Percentiles rank a stretch among this genome's conserved stretches.
These are phyloP conservation scores for Gautieria morchelliformis DNA, from an alignment of 768 basidiomycete genomes.

Conservation along the genomic window DNA sequence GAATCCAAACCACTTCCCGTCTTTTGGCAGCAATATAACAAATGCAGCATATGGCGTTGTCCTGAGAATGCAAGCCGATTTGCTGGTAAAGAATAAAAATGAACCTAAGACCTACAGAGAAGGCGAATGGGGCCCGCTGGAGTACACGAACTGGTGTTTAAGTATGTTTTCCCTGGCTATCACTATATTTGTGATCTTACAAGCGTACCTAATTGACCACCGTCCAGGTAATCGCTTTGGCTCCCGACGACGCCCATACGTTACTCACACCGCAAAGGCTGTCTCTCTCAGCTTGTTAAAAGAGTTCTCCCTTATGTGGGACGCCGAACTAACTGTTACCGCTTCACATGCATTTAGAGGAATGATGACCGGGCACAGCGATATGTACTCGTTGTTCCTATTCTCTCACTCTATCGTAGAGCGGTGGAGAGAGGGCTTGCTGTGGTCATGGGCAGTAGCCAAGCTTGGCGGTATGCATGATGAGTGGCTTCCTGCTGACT, in stretches of 20 bases:
- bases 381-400: slow-evolving; percentile 10
- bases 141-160: slow-evolving; percentile 25
- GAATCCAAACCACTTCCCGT: background rate
- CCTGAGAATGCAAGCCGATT: slow-evolving; percentile 25
- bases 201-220: background rate
- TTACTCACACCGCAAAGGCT: slow-evolving; percentile 16
- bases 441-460: slow-evolving; percentile 12
- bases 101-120: slow-evolving; percentile 14
- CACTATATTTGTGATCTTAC: background rate
- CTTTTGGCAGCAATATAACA: background rate
- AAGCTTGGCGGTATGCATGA: slow-evolving; percentile 11
- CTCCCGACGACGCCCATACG: slow-evolving; percentile 15
- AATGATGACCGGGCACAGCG: slow-evolving; percentile 4
- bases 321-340: slow-evolving; percentile 10
- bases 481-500: slow-evolving; percentile 7
- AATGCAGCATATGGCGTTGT: slow-evolving; percentile 26
- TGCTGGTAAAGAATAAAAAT: slow-evolving; percentile 19
- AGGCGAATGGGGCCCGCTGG: slow-evolving; percentile 32
- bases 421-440: slow-evolving; percentile 10
- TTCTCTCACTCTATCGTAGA: slow-evolving; percentile 12
- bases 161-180: slow-evolving; percentile 13
- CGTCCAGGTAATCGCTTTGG: slow-evolving; percentile 16
- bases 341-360: slow-evolving; percentile 9
- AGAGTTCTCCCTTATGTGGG: slow-evolving; percentile 13
- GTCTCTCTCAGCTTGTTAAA: slow-evolving; percentile 12